Percentiles rank a stretch among this genome's conserved stretches.
Evolutionary conservation across 1,139 yeast species (phyloP).

Genomic region (Lodderomyces parapsilosis): DNA sequence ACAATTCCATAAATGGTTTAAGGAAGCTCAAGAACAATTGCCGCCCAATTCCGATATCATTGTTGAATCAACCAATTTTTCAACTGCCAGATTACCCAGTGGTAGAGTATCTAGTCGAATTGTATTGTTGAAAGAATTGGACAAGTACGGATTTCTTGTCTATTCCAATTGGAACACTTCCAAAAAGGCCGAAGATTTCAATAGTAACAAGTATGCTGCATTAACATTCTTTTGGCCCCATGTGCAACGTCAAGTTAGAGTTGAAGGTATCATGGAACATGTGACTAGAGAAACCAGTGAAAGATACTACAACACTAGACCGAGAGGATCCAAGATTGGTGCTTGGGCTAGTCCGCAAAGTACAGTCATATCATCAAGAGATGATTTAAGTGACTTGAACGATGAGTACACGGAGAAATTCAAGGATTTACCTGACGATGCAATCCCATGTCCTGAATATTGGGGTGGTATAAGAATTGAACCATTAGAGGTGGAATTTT

Average conservation of each 20-base stretch:
- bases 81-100: constrained; percentile 84
- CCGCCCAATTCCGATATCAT: constrained; percentile 46
- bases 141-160: constrained; percentile 78
- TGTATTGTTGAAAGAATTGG: constrained; percentile 86
- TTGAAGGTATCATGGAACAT: constrained; percentile 81
- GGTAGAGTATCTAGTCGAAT: constrained; percentile 86
- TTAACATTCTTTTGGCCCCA: constrained; percentile 93
- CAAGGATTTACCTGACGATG: constrained; percentile 51
- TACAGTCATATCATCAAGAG: constrained; percentile 52
- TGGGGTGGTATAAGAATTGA: constrained; percentile 95
- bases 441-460: constrained; percentile 84
- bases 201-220: constrained; percentile 74
- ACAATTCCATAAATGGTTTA: constrained; percentile 84
- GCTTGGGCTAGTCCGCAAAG: constrained; percentile 98
- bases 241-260: constrained; percentile 86
- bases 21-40: constrained; percentile 57
- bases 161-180: constrained; percentile 91
- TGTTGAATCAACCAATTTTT: constrained; percentile 78
- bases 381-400: constrained; percentile 57
- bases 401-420: constrained; percentile 56
- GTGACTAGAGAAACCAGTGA: constrained; percentile 73
- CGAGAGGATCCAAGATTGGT: constrained; percentile 89
- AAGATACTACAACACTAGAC: constrained; percentile 80
- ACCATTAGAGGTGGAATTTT: constrained; percentile 90
- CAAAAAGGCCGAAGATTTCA: constrained; percentile 72